Base-by-base conservation (phyloP, 1,139 yeast species). In the Eremothecium cymbalariae region DNA sequence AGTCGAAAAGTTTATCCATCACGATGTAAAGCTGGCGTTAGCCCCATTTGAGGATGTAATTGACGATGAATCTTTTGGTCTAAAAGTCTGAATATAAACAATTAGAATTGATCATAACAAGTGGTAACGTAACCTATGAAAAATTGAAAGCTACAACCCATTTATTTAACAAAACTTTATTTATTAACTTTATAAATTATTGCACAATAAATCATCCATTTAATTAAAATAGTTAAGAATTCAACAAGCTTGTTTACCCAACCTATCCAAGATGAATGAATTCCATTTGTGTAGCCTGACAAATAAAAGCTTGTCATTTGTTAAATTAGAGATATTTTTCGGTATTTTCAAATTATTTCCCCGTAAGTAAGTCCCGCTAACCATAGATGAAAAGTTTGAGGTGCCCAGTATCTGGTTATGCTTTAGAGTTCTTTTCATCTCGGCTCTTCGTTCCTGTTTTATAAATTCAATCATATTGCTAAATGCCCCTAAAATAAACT, bases 1-100 rank as follows among this genome's bases (percentile, higher is more conserved):
- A 67, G 85, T 95, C 39, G 95, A 83, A 60, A 88, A 88, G 65
- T 90, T 90, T 57, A 79, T 90, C 50, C 73, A 75, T 42, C 74
- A 73, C 40, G 94, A 88, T 44, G 97, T 93, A 40, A 80, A 78
- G 38, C 66, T 77, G 49, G 97, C 97, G 28, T 70, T 90, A 50
- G 70, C 68, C 46, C 86, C 88, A 32, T 81, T 71, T 63, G 62
- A 72, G 54, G 58, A 73, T 31, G 60, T 66, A 51, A 68, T 93
- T 50, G 70, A 75, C 49, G 62, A 67, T 34, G 85, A 78, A 53
- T 70, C 67, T 45, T 90, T 83, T 38, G 73, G 74, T 54, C 60
- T 76, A 45, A 67, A 67, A 43, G 83, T 76, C 42, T 75, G 60
- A 41, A 22, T 32, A 32, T 25, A 16, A 28, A n/a, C n/a, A n/a